Percentiles rank a stretch among this genome's conserved stretches.
Conservation (phyloP, 73 alveolate species). For the Effrenium voratum region DNA sequence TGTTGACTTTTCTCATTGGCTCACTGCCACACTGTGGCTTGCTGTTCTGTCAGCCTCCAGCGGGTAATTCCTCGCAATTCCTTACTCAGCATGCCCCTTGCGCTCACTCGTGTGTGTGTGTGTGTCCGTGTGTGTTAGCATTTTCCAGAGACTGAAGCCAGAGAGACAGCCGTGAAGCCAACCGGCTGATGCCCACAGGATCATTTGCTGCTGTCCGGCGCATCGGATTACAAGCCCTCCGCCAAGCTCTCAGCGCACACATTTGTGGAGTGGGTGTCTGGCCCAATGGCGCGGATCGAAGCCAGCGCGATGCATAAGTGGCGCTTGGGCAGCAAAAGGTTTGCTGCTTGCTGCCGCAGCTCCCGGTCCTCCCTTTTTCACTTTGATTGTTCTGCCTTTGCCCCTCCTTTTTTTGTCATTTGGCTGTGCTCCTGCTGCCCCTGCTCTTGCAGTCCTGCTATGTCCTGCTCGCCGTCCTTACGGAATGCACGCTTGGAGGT, state of each 20-base stretch:
- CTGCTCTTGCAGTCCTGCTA: no score
- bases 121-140: no score
- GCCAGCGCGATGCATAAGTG: not conserved
- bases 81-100: not conserved
- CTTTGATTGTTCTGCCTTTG: no score
- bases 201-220: conserved; percentile 1
- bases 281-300: conserved; percentile 28
- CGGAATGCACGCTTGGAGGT: no score
- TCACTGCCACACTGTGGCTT: no score
- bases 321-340: not conserved
- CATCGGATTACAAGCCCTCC: not conserved
- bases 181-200: not conserved
- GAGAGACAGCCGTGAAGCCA: not conserved
- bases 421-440: no score
- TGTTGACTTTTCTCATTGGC: no score
- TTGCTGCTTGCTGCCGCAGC: not conserved
- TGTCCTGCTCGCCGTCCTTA: no score
- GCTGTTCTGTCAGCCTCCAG: no score
- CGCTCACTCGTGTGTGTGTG: not conserved
- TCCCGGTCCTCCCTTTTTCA: no score
- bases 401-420: no score
- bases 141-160: not conserved
- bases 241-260: not conserved
- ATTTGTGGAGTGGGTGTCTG: conserved; percentile 21
- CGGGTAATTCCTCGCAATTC: no score